phyloP scores from a whole-genome alignment of 1,284 basidiomycete species.

The Irpex sp. region DNA sequence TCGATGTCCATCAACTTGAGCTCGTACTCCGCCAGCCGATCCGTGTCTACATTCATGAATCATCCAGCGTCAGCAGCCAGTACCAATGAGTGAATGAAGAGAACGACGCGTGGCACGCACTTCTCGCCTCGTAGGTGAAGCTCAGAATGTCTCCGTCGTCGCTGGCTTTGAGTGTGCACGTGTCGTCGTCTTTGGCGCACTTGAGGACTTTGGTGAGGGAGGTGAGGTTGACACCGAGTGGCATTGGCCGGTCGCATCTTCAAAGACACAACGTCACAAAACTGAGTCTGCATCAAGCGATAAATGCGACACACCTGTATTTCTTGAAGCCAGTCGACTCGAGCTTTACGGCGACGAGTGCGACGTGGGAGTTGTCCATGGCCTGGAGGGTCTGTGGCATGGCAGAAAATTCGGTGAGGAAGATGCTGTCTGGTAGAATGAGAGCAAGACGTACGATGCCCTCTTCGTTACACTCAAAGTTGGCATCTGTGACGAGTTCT shows the following conservation, averaged over 20 bases:
- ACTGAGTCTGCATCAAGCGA: conserved; percentile 26
- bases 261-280: background rate
- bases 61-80: background rate
- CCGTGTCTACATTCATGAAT: conserved; percentile 59
- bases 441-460: conserved; percentile 60
- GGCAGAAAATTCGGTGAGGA: background rate
- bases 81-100: conserved; percentile 9
- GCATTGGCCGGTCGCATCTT: conserved; percentile 86
- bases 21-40: conserved; percentile 96
- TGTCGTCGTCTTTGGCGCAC: conserved; percentile 96
- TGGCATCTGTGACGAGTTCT: conserved; percentile 96
- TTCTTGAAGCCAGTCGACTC: conserved; percentile 77
- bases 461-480: conserved; percentile 97
- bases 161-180: conserved; percentile 86
- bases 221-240: conserved; percentile 86
- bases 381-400: conserved; percentile 74
- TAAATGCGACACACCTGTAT: conserved; percentile 49
- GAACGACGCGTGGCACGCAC: conserved; percentile 43
- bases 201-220: conserved; percentile 95
- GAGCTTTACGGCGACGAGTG: conserved; percentile 86
- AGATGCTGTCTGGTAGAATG: background rate
- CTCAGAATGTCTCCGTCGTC: conserved; percentile 92
- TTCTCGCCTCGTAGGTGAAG: conserved; percentile 89
- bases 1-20: conserved; percentile 99
- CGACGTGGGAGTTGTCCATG: conserved; percentile 99